A percentile compares a stretch with the other conserved stretches of the same genome.
Conservation (phyloP, 2,329 filamentous ascomycete species). For the Scolecobasidium constrictum region DNA sequence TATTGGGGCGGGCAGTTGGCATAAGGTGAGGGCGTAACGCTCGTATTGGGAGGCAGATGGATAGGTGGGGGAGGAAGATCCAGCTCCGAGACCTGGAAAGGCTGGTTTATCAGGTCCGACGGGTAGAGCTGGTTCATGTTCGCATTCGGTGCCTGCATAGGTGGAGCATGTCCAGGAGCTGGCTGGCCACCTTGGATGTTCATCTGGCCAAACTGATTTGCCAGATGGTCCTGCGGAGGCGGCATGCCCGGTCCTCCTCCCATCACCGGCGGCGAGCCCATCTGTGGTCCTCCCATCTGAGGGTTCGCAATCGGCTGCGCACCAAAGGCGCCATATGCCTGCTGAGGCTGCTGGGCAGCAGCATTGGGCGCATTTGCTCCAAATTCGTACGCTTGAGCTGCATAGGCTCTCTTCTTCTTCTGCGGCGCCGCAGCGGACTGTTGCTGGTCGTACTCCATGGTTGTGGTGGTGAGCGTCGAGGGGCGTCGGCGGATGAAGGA, state of each 20-base stretch:
- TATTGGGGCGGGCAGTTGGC: constrained; percentile 92
- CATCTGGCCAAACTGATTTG: constrained; percentile 73
- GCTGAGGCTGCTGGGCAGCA: constrained; percentile 25
- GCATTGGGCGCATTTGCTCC: constrained; percentile 67
- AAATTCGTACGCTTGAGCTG: constrained; percentile 89
- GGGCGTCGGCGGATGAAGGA: neutral
- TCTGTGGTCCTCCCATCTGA: constrained; percentile 20
- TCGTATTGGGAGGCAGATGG: constrained; percentile 79
- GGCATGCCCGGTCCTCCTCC: neutral
- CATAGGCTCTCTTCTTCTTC: constrained; percentile 93
- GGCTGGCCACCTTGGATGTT: constrained; percentile 48
- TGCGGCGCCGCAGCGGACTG: neutral
- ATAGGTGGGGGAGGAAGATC: constrained; percentile 87
- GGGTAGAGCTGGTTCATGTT: constrained; percentile 81
- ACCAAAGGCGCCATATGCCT: constrained; percentile 6
- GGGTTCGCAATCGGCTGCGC: constrained; percentile 15
- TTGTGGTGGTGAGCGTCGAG: neutral
- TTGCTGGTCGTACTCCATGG: constrained; percentile 9
- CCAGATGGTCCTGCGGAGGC: constrained; percentile 54
- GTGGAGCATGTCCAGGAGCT: constrained; percentile 36
- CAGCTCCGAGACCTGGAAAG: constrained; percentile 87
- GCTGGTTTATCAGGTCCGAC: constrained; percentile 82
- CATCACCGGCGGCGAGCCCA: neutral
- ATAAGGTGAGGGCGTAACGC: constrained; percentile 79
- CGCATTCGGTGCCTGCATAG: constrained; percentile 33